A percentile compares a stretch with the other conserved stretches of the same genome.
These are phyloP conservation scores for Pyrenophora seminiperda DNA, from an alignment of 2,329 filamentous ascomycete genomes.

Conservation along the genomic window DNA sequence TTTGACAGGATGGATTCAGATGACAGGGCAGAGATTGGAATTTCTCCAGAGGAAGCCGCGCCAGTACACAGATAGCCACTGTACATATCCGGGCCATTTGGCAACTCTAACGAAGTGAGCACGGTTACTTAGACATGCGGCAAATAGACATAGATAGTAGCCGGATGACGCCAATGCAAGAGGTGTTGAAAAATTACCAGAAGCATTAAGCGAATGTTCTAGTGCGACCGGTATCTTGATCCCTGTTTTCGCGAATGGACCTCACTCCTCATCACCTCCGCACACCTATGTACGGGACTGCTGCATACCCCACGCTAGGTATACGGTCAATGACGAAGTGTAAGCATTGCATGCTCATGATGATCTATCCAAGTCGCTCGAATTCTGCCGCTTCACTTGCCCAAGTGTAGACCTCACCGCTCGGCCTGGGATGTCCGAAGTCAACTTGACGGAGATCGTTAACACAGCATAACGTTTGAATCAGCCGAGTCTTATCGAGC, in stretches of 20 bases:
- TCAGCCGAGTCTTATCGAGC: constrained; percentile 14
- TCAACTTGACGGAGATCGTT: not conserved
- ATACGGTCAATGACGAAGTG: no score
- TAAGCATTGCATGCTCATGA: no score
- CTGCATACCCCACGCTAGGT: constrained; percentile 24
- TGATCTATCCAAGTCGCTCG: no score
- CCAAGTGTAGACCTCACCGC: no score
- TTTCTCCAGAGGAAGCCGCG: constrained; percentile 28
- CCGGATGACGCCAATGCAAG: constrained; percentile 23
- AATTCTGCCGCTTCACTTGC: constrained; percentile 1
- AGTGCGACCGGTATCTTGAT: constrained; percentile 25
- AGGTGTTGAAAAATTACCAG: constrained; percentile 28
- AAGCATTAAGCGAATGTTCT: constrained; percentile 28
- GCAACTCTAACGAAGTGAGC: constrained; percentile 17
- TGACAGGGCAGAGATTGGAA: constrained; percentile 50
- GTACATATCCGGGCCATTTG: not conserved
- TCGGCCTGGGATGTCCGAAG: no score
- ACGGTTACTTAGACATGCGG: constrained; percentile 26
- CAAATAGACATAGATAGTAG: constrained; percentile 33
- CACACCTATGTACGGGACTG: constrained; percentile 12
- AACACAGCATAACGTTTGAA: not conserved
- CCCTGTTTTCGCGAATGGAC: constrained; percentile 25
- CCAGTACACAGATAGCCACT: constrained; percentile 21
- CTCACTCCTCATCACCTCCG: constrained; percentile 25
- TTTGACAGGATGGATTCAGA: constrained; percentile 69